Evolutionary conservation across 495 filamentous ascomycete species (phyloP), one percentile per base, ranked within the genome.

Genomic region (Penicillium salamii): DNA sequence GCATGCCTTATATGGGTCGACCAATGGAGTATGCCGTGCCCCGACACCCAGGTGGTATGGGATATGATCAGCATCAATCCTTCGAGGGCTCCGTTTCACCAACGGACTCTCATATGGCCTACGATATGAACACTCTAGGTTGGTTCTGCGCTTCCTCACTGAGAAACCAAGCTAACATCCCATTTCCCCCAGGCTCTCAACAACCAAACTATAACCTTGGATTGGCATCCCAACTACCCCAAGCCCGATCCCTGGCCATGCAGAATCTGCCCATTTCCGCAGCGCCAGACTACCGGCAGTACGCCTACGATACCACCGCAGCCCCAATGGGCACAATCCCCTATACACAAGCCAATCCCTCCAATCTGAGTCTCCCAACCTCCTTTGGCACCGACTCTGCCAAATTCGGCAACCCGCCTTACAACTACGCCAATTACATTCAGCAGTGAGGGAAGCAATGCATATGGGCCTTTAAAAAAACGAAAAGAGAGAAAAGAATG

Each of bases 51-150:
- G 61, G 58, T 33, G 51, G 53, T 21, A 66, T 71, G 61, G 50
- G 62, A 31, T 74, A 71, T 33, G 63, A 68, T 20, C 61, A 63
- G 19, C 62, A 55, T 11, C 68, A 67, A 18, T 41, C 60, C 11
- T 49, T 72, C 20, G 69, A 74, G 19, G 65, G 63, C 20, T 71
- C 71, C 4, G 68, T 73, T n/a, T 72, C 69, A 2, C 71, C 68
- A 12, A 68, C 65, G 18, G 65, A 63, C 15, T 54, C 65, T 7
- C 59, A 52, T 24, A 49, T 59, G 14, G 21, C 45, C 21, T 67
- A 65, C 56, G 64, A 52, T 24, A 65, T 53, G 63, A 65, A 41
- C 44, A 67, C 33, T 44, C 56, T 55, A 42, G 65, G 52, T 58
- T 54, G 42, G 42, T 62, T 15, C 5, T 23, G 21, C 46, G 11